These are phyloP conservation scores for Aspergillus fischeri DNA, from an alignment of 2,329 filamentous ascomycete species.

Conservation along the genomic window DNA sequence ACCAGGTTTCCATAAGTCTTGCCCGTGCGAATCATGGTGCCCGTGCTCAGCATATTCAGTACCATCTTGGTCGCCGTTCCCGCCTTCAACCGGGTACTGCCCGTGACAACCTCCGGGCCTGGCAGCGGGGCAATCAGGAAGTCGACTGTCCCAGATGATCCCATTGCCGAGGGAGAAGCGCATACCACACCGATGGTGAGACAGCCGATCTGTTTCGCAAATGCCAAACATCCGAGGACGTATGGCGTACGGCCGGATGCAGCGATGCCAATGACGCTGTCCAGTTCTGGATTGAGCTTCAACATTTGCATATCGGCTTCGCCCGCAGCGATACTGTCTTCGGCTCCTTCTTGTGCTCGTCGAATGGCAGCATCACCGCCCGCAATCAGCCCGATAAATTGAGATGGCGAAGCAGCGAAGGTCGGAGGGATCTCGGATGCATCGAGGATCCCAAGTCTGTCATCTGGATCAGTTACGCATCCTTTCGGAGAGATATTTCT, in stretches of 20 bases:
- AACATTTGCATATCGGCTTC: conserved; percentile 28
- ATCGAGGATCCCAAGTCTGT: conserved; percentile 39
- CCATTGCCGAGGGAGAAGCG: conserved; percentile 32
- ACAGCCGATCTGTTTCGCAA: conserved; percentile 33
- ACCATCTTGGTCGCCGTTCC: conserved; percentile 45
- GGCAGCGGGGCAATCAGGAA: conserved; percentile 38
- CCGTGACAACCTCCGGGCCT: conserved; percentile 44
- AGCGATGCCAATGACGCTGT: conserved; percentile 42
- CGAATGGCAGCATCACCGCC: conserved; percentile 41
- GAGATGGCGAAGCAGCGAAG: conserved; percentile 35
- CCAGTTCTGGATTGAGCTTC: conserved; percentile 25
- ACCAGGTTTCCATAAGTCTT: conserved; percentile 44
- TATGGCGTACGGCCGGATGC: conserved; percentile 44
- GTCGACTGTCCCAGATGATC: conserved; percentile 22
- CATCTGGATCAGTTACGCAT: neutral
- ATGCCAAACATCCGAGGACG: conserved; percentile 36
- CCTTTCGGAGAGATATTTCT: too few relatives aligned
- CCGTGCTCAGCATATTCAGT: conserved; percentile 44
- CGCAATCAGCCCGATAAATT: conserved; percentile 42
- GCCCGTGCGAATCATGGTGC: conserved; percentile 39
- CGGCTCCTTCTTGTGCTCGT: conserved; percentile 40
- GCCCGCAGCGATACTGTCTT: conserved; percentile 34
- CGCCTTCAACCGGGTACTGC: conserved; percentile 45
- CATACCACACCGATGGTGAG: conserved; percentile 40
- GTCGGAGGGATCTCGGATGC: conserved; percentile 43